A percentile compares a stretch with the other conserved stretches of the same genome.
These are phyloP conservation scores for Venturia effusa DNA, from an alignment of 2,329 filamentous ascomycete species.

Conservation along the genomic window DNA sequence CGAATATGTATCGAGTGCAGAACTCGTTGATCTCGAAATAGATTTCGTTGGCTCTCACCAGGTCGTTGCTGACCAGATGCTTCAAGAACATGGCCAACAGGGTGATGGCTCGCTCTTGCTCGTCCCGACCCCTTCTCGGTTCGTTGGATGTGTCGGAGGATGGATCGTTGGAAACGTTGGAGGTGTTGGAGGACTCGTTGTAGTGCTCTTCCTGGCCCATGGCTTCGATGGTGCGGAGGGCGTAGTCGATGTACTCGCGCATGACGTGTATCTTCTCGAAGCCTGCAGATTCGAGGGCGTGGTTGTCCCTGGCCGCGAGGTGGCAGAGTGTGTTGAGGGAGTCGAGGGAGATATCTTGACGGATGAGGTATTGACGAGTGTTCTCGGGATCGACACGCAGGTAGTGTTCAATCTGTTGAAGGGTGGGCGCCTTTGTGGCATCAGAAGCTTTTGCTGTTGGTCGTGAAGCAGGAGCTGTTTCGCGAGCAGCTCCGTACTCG, in stretches of 20 bases:
- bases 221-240: constrained; percentile 24
- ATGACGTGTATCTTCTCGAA: constrained; percentile 16
- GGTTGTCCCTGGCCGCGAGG: neutral
- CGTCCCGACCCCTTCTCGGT: constrained; percentile 20
- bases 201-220: constrained; percentile 6
- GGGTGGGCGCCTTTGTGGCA: neutral
- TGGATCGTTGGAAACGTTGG: neutral
- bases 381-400: neutral
- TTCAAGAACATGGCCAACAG: constrained; percentile 28
- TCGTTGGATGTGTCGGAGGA: neutral
- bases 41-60: constrained; percentile 21
- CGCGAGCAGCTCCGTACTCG: neutral
- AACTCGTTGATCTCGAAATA: constrained; percentile 31
- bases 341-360: neutral
- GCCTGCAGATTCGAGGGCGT: neutral
- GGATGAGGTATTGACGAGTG: neutral
- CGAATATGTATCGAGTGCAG: constrained; percentile 28
- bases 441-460: neutral
- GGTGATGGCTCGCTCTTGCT: constrained; percentile 25
- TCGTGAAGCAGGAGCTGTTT: neutral
- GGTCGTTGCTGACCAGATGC: constrained; percentile 25
- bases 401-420: neutral
- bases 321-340: neutral
- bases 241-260: constrained; percentile 27
- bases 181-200: neutral